Conservation (phyloP, 2,329 filamentous ascomycete genomes). For the Cladophialophora psammophila region DNA sequence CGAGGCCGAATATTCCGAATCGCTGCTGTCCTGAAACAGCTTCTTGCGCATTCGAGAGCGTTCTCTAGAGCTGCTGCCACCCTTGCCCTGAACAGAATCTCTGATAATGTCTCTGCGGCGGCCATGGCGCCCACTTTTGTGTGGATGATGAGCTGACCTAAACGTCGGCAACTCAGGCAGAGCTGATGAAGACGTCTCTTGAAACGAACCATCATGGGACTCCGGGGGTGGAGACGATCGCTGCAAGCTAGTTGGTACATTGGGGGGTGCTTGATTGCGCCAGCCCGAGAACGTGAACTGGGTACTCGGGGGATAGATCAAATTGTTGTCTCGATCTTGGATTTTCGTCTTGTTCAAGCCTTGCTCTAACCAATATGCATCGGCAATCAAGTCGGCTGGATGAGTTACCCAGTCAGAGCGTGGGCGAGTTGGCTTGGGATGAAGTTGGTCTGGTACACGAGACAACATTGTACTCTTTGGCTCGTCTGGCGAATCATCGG, state of each 20-base stretch:
- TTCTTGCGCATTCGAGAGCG: conserved; percentile 29
- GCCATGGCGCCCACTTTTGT: conserved; percentile 20
- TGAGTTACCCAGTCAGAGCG: conserved; percentile 85
- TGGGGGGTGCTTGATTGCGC: conserved; percentile 34
- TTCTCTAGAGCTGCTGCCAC: conserved; percentile 32
- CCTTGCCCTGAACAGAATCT: conserved; percentile 32
- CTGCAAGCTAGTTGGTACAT: conserved; percentile 33
- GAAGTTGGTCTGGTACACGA: conserved; percentile 29
- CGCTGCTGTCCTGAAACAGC: conserved; percentile 35
- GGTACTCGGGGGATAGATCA: conserved; percentile 62
- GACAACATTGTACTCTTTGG: conserved; percentile 49
- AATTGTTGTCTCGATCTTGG: conserved; percentile 78
- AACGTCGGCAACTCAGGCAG: conserved; percentile 38
- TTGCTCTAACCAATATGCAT: conserved; percentile 89
- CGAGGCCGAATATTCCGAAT: conserved; percentile 34
- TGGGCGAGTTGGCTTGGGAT: conserved; percentile 69
- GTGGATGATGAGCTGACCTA: conserved; percentile 35
- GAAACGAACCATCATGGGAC: conserved; percentile 4
- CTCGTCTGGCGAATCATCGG: conserved; percentile 33
- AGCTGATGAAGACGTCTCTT: conserved; percentile 37
- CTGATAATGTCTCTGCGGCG: conserved; percentile 33
- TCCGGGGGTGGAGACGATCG: conserved; percentile 30
- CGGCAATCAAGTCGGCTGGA: conserved; percentile 85
- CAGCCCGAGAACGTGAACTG: conserved; percentile 43
- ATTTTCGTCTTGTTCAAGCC: conserved; percentile 79